phyloP scores from a whole-genome alignment of 768 basidiomycete genomes.

The Lyophyllum atratum region DNA sequence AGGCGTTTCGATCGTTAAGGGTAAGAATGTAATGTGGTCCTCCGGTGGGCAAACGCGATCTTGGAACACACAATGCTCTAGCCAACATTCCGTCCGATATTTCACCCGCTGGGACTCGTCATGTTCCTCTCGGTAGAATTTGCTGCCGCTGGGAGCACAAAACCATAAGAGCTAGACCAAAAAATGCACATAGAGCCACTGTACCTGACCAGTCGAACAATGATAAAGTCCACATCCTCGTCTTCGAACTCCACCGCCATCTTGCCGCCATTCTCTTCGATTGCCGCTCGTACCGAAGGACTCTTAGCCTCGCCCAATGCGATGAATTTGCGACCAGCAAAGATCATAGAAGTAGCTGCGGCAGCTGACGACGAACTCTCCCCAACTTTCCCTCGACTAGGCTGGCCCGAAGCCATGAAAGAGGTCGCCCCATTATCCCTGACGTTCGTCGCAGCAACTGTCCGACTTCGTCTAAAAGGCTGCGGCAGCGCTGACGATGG shows the following conservation, averaged over 20 bases:
- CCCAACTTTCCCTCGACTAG: conserved; percentile 10
- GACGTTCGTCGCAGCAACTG: conserved; percentile 21
- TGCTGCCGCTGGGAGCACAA: conserved; percentile 58
- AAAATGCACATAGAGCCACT: conserved; percentile 10
- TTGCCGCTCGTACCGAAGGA: conserved; percentile 54
- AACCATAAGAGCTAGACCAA: not conserved
- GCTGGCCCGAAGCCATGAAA: conserved; percentile 16
- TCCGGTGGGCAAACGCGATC: conserved; percentile 68
- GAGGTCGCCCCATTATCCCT: not conserved
- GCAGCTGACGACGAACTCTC: conserved; percentile 21
- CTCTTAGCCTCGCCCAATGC: conserved; percentile 70
- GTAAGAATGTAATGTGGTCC: conserved; percentile 71
- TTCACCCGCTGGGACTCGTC: conserved; percentile 47
- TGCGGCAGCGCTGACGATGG: conserved; percentile 29
- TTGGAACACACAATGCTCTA: conserved; percentile 81
- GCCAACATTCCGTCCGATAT: conserved; percentile 92
- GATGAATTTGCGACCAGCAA: conserved; percentile 57
- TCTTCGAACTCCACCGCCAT: conserved; percentile 47
- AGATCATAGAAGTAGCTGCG: conserved; percentile 36
- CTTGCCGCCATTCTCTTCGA: conserved; percentile 60
- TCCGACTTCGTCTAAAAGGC: conserved; percentile 49
- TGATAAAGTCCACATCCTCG: conserved; percentile 59
- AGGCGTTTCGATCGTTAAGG: conserved; percentile 60
- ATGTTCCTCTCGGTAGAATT: conserved; percentile 59
- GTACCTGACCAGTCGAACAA: conserved; percentile 78